Percentiles rank a stretch among this genome's conserved stretches.
phyloP scores from a whole-genome alignment of 768 basidiomycete species.

The Leccinellum luteum region DNA sequence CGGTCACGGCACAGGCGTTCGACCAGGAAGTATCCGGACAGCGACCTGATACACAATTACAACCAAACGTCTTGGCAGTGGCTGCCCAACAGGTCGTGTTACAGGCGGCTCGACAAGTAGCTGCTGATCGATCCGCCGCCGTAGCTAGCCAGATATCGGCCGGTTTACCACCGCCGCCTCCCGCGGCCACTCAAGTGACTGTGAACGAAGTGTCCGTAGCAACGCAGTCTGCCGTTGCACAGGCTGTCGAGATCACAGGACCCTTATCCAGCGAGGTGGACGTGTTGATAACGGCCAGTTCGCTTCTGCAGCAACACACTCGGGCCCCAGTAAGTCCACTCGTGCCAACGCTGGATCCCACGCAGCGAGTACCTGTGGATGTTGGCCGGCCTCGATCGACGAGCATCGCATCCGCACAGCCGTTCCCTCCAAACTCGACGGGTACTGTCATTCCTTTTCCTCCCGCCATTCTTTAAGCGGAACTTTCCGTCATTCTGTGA shows the following conservation, averaged over 20 bases:
- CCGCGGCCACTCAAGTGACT: conserved; percentile 42
- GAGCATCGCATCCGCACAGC: conserved; percentile 25
- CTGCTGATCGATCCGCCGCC: conserved; percentile 48
- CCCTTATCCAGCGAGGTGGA: conserved; percentile 75
- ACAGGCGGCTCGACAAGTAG: conserved; percentile 65
- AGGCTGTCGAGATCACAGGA: conserved; percentile 76
- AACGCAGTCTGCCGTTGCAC: conserved; percentile 77
- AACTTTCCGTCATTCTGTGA: conserved; percentile 21
- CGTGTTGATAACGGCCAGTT: conserved; percentile 69
- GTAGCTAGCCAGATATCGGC: conserved; percentile 40
- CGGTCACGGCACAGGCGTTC: conserved; percentile 69
- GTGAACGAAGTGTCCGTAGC: conserved; percentile 58
- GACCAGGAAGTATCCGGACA: conserved; percentile 65
- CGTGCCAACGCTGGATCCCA: conserved; percentile 23
- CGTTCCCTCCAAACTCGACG: conserved; percentile 24
- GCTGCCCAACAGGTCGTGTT: conserved; percentile 82
- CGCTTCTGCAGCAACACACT: conserved; percentile 47
- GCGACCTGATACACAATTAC: conserved; percentile 43
- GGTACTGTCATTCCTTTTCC: conserved; percentile 20
- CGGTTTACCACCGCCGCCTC: conserved; percentile 34
- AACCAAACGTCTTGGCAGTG: conserved; percentile 58
- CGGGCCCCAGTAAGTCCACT: conserved; percentile 29
- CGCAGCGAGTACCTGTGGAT: conserved; percentile 29
- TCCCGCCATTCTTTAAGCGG: conserved; percentile 26
- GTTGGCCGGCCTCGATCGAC: conserved; percentile 36